Evolutionary conservation across 148 eudicot species (phyloP).

Genomic region (Silene conica): DNA sequence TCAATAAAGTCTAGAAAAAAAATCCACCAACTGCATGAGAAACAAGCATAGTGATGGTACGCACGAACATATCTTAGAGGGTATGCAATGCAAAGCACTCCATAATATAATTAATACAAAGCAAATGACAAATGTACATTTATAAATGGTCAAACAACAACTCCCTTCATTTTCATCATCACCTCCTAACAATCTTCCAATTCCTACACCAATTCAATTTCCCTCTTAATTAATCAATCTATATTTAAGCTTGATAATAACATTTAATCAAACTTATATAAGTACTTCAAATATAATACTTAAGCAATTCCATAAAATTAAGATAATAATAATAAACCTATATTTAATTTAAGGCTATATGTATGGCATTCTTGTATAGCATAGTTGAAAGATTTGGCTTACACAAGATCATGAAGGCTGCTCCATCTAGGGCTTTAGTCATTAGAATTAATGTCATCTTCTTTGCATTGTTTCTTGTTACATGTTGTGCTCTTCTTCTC

Average conservation of each 20-base stretch:
- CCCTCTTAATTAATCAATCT: slow-evolving; percentile 10
- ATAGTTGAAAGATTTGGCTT: slow-evolving; percentile 26
- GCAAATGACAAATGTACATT: slow-evolving; percentile 30
- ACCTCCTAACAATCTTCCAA: background rate
- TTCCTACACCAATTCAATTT: slow-evolving; percentile 18
- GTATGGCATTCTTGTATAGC: slow-evolving; percentile 27
- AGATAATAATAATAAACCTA: background rate
- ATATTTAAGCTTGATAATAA: background rate
- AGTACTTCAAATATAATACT: background rate
- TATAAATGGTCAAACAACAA: slow-evolving; percentile 23
- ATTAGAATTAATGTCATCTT: slow-evolving; percentile 65
- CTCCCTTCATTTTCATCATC: slow-evolving; percentile 20
- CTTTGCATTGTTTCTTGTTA: slow-evolving; percentile 54
- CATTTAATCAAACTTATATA: slow-evolving; percentile 1
- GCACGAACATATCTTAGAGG: slow-evolving; percentile 23
- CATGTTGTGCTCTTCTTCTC: slow-evolving; percentile 61
- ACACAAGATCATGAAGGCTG: slow-evolving; percentile 45
- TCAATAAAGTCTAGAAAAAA: background rate
- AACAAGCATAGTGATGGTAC: background rate
- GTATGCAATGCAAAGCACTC: slow-evolving; percentile 19
- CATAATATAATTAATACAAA: background rate
- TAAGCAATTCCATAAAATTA: slow-evolving; percentile 11
- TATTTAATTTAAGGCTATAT: background rate
- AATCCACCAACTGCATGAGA: slow-evolving; percentile 23
- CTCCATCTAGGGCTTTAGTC: slow-evolving; percentile 64